Evolutionary conservation across 169 alveolate species (phyloP), one percentile per base, ranked within the genome.

Genomic region (Cryptosporidium ryanae): DNA sequence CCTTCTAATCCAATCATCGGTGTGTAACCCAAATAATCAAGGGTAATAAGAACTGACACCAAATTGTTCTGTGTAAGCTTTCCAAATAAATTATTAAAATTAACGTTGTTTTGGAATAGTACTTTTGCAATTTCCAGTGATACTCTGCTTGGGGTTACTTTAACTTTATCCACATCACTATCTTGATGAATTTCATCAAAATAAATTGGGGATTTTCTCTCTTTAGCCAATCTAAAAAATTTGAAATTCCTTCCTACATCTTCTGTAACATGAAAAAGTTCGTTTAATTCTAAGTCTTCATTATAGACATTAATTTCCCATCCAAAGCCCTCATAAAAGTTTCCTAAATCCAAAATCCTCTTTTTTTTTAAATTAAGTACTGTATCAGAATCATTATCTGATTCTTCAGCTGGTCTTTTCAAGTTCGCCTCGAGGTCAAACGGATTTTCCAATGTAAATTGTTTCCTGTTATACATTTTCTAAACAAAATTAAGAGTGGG

Each of bases 241-340:
- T 43, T 76, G 46, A 76, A 76, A 57, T 44, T 31, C 6, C 38
- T 76, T 0, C 87, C 87, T 27, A 61, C 87, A 25, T 55, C 64
- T 15, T 38, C 68, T 2, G 87, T 57, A 21, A 76, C 61, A 59
- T 76, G 71, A 21, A 59, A 76, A 12, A 61, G 27, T 44, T 76
- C 64, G 48, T 55, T 76, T 44, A 21, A 34, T 25, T 49, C 64
- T 13, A 10, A 13, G 1, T 27, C 66, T 38, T 76, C 87, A 44
- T 61, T 76, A 31, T 43, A 76, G 15, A 76, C 87, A 43, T 46
- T 23, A 61, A 76, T 76, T 25, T 55, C 71, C 87, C 87, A 76
- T 31, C 87, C 87, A 13, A 68, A 32, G 10, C 83, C 38, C 48
- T 68, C 65, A 10, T 61, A 59, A 17, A 23, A 23, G 2, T 18